Percentiles rank a stretch among this genome's conserved stretches.
Evolutionary conservation across 2,329 filamentous ascomycete genomes (phyloP).

Genomic region (Sphaerulina musiva): DNA sequence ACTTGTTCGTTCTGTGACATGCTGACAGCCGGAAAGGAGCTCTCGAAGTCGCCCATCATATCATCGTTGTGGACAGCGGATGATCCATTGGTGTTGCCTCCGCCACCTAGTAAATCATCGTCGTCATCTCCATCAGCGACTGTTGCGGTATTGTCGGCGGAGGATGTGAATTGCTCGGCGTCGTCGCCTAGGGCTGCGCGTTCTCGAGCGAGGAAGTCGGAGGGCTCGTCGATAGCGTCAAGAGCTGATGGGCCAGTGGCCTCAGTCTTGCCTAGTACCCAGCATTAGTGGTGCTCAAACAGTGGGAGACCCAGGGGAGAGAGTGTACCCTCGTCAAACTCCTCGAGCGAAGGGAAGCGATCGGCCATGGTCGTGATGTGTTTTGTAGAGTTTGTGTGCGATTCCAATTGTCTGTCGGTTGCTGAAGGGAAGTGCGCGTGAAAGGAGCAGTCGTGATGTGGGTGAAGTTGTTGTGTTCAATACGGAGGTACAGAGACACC

Average conservation of each 20-base stretch:
- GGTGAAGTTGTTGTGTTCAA: not conserved
- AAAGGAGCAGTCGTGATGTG: not conserved
- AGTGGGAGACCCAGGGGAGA: not conserved
- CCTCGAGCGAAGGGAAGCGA: constrained; percentile 48
- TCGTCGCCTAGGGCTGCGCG: constrained; percentile 87
- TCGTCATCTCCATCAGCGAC: constrained; percentile 56
- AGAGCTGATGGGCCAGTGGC: constrained; percentile 47
- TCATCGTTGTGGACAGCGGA: constrained; percentile 20
- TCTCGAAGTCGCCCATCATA: constrained; percentile 63
- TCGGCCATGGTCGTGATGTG: constrained; percentile 40
- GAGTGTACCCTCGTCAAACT: constrained; percentile 46
- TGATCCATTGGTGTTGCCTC: constrained; percentile 38
- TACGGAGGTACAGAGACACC: not conserved
- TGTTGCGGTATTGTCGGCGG: constrained; percentile 60
- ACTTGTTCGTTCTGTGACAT: constrained; percentile 61
- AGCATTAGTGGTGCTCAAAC: constrained; percentile 5
- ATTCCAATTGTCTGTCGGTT: constrained; percentile 1
- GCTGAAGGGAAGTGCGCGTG: not conserved
- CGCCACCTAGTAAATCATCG: constrained; percentile 61
- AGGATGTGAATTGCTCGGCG: constrained; percentile 78
- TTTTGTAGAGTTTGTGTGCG: not conserved
- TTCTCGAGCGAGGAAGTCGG: constrained; percentile 88
- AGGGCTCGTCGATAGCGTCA: constrained; percentile 52
- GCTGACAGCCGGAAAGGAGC: constrained; percentile 80
- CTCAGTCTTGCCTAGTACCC: constrained; percentile 59